These are phyloP conservation scores for Eragrostis nindensis DNA, from an alignment of 176 grass and related monocot genomes.

Conservation along the genomic window DNA sequence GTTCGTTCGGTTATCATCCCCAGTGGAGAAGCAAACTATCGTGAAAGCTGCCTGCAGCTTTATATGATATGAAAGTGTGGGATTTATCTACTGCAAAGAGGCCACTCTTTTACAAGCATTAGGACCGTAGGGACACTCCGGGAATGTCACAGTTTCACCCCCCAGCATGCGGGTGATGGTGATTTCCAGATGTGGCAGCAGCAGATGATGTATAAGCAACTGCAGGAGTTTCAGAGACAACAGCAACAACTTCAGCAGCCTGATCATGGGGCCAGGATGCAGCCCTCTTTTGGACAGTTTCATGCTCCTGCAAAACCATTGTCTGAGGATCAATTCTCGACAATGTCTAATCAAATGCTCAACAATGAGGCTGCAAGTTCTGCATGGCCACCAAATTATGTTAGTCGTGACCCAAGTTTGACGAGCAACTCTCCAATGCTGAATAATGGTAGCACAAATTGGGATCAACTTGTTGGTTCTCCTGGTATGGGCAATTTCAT, in stretches of 20 bases:
- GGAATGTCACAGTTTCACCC: constrained; percentile 79
- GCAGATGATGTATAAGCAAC: constrained; percentile 83
- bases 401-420: constrained; percentile 51
- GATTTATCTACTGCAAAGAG: constrained; percentile 36
- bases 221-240: constrained; percentile 86
- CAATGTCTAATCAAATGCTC: constrained; percentile 73
- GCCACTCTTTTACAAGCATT: constrained; percentile 41
- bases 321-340: constrained; percentile 51
- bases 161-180: constrained; percentile 52
- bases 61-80: constrained; percentile 53
- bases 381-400: constrained; percentile 68
- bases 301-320: constrained; percentile 57
- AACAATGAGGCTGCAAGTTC: constrained; percentile 57
- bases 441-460: constrained; percentile 62
- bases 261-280: constrained; percentile 68
- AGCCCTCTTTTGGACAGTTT: constrained; percentile 51
- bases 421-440: constrained; percentile 61
- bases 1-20: constrained; percentile 26
- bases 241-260: constrained; percentile 68
- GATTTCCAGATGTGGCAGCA: constrained; percentile 92
- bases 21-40: constrained; percentile 9
- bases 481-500: constrained; percentile 56
- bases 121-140: constrained; percentile 29
- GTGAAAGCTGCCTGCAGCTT: constrained; percentile 28
- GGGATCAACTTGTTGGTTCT: constrained; percentile 64